A percentile compares a stretch with the other conserved stretches of the same genome.
Conservation (phyloP, 176 grass and related monocot genomes). For the Ensete glaucum region DNA sequence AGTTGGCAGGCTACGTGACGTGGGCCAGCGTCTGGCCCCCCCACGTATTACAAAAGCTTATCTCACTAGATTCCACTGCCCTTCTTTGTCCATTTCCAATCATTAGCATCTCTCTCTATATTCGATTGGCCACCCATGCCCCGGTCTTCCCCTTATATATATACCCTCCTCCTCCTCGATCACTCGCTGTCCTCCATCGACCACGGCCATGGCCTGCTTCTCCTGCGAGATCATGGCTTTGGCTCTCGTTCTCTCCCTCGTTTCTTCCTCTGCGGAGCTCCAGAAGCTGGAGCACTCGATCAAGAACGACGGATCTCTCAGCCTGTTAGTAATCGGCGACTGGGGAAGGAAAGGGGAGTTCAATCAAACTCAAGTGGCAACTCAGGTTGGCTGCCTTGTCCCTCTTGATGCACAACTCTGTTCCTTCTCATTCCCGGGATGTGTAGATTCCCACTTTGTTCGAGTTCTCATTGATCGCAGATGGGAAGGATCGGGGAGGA, state of each 20-base stretch:
- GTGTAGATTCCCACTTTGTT: no score
- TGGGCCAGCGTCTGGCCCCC: no score
- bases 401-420: neutral
- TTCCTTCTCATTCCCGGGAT: neutral
- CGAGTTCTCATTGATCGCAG: conserved; percentile 11
- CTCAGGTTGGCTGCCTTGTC: neutral
- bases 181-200: neutral
- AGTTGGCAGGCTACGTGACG: no score
- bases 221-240: neutral
- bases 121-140: no score
- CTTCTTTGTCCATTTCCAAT: no score
- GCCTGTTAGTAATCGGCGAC: conserved; percentile 3
- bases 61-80: no score
- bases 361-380: neutral
- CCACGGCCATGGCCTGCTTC: neutral
- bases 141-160: no score
- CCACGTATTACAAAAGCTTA: no score
- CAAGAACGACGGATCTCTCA: conserved; percentile 2
- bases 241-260: neutral
- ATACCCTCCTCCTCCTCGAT: no score
- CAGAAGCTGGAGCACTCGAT: neutral
- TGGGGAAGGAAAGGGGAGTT: conserved; percentile 1
- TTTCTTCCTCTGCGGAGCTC: neutral
- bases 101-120: no score
- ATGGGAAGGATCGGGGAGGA: conserved; percentile 63